Conservation (phyloP, 78 protist species). For the Dictyostelium firmibasis region DNA sequence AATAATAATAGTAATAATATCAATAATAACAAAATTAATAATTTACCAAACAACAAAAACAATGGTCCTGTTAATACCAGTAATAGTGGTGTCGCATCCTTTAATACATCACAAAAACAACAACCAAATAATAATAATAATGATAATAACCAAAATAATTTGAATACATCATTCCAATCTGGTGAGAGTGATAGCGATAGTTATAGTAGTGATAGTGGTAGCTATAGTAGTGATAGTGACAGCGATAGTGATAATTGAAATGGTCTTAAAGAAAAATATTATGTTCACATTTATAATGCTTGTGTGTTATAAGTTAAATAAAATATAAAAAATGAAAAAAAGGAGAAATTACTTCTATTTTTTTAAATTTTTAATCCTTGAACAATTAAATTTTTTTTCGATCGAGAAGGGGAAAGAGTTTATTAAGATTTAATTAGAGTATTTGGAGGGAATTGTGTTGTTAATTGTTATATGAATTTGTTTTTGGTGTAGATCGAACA, state of each 20-base stretch:
- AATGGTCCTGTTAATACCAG: not conserved
- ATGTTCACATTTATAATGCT: not conserved
- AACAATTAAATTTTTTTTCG: no score
- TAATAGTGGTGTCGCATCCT: not conserved
- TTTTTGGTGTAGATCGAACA: no score
- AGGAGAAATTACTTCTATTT: not conserved
- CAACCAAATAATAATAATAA: not conserved
- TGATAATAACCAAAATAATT: not conserved
- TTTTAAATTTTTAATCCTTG: no score
- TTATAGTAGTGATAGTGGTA: slow-evolving; percentile 7
- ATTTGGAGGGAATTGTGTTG: no score
- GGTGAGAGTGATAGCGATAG: slow-evolving; percentile 7
- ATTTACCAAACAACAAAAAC: not conserved
- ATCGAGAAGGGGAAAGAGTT: no score
- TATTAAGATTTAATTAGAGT: no score
- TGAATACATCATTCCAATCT: slow-evolving; percentile 1
- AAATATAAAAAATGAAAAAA: not conserved
- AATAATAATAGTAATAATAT: not conserved
- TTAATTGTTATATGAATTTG: no score
- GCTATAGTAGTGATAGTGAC: not conserved
- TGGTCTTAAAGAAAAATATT: not conserved
- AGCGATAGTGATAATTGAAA: slow-evolving; percentile 4
- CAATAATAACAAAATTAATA: not conserved
- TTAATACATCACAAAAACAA: not conserved
- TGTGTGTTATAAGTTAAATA: not conserved